A percentile compares a stretch with the other conserved stretches of the same genome.
Evolutionary conservation across 2,329 filamentous ascomycete species (phyloP).

Genomic region (Penicillium sp.): DNA sequence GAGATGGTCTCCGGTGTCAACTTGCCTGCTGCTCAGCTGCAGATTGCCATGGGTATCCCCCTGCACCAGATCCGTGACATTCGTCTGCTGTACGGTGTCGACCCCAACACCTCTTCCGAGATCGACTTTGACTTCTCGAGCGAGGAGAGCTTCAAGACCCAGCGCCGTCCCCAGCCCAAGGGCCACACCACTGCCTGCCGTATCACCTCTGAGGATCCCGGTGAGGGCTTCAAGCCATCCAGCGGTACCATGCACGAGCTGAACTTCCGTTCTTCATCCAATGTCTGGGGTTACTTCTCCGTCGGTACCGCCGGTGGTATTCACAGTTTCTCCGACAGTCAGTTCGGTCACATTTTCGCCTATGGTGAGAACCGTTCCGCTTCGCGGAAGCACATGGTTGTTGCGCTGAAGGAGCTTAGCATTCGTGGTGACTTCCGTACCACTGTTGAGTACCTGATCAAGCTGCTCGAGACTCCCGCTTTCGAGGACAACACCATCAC

Average conservation of each 20-base stretch:
- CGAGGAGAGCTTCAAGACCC: conserved; percentile 76
- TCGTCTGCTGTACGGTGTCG: conserved; percentile 90
- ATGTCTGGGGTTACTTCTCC: conserved; percentile 99
- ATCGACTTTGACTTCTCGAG: conserved; percentile 98
- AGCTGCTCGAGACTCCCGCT: conserved; percentile 94
- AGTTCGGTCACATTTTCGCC: conserved; percentile 99
- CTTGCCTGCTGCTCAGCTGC: conserved; percentile 92
- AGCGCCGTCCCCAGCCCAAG: conserved; percentile 89
- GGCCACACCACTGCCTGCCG: conserved; percentile 97
- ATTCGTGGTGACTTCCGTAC: conserved; percentile 99
- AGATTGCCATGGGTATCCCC: conserved; percentile 98
- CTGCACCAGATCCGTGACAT: conserved; percentile 96
- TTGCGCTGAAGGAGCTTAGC: conserved; percentile 96
- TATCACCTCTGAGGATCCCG: conserved; percentile 98
- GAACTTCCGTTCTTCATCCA: conserved; percentile 98
- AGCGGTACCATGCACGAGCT: conserved; percentile 98
- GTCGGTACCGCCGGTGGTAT: conserved; percentile 96
- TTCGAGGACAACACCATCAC: conserved; percentile 99
- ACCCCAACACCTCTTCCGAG: conserved; percentile 79
- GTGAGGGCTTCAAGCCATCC: conserved; percentile 99
- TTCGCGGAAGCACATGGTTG: conserved; percentile 98
- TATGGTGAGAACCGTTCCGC: conserved; percentile 97
- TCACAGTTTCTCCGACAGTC: conserved; percentile 98
- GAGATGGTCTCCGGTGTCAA: conserved; percentile 99
- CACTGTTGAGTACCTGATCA: conserved; percentile 98